Evolutionary conservation across 1,139 yeast species (phyloP), one percentile per base, ranked within the genome.

Genomic region (Groenewaldozyma auringiensis): DNA sequence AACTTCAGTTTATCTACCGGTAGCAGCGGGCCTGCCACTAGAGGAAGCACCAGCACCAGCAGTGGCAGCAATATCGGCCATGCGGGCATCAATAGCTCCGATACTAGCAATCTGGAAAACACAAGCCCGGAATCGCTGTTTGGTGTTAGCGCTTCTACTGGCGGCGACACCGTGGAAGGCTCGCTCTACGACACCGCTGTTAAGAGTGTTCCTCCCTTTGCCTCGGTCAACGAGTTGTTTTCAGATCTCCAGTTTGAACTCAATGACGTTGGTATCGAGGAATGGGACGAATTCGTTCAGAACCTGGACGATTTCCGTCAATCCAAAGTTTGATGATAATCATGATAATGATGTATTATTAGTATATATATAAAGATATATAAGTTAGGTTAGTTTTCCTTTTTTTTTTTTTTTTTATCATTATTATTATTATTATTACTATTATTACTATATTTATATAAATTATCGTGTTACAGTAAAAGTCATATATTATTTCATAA

Each of bases 231-330:
- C 18, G 41, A 38, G 34, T 21, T 31, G 8, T 13, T 38, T 17
- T 43, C 35, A 36, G 41, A 40, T 21, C 36, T 36, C 13, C 33
- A 29, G 4, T 35, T 41, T 18, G 27, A 36, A n/a, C 27, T 45
- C 38, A 41, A 41, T 13, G 44, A 52, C 44, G 54, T 56, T 2
- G 57, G 56, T 11, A 33, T 41, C 14, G 59, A 54, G 18, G 57
- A 55, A 37, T 56, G 59, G 59, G 59, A 56, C 31, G 45, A 47
- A n/a, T 47, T 56, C 37, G 52, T 56, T 56, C 48, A 46, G 34
- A 49, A 48, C 18, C 37, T 54, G 36, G 56, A 50, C 17, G 48
- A 41, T 18, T 31, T 25, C 29, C 31, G 20, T 13, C 42, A 33
- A 18, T 20, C 38, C 16, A 33, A 33, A 17, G 13, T 35, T 41